A percentile compares a stretch with the other conserved stretches of the same genome.
These are phyloP conservation scores for Cyberlindnera sargentensis DNA, from an alignment of 805 yeast genomes.

Conservation along the genomic window DNA sequence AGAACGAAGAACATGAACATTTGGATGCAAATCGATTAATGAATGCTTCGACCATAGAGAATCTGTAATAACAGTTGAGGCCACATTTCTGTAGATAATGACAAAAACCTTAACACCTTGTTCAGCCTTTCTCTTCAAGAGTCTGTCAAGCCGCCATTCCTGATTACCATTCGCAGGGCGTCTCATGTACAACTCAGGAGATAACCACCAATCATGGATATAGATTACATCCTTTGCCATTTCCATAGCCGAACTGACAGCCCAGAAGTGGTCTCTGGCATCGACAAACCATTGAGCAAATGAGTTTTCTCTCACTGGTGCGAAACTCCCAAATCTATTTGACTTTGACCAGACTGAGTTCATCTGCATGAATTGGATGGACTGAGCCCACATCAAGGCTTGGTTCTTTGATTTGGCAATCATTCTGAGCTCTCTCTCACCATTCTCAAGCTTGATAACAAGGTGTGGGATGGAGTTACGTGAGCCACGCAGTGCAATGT, in stretches of 20 bases:
- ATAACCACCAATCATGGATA: constrained; percentile 98
- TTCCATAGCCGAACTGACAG: constrained; percentile 83
- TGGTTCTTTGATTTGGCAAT: constrained; percentile 61
- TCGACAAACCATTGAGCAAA: constrained; percentile 97
- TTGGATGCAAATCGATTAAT: constrained; percentile 73
- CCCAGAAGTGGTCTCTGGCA: constrained; percentile 95
- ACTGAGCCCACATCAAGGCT: constrained; percentile 66
- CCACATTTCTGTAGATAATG: constrained; percentile 90
- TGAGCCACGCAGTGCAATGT: constrained; percentile 14
- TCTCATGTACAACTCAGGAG: constrained; percentile 88
- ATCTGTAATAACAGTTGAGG: constrained; percentile 86
- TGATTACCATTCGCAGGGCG: constrained; percentile 95
- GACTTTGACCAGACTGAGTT: constrained; percentile 64
- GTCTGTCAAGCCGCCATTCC: constrained; percentile 84
- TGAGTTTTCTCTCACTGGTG: constrained; percentile 80
- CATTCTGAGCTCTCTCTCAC: constrained; percentile 72
- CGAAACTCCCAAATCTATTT: constrained; percentile 83
- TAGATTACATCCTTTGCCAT: constrained; percentile 91
- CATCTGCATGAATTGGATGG: constrained; percentile 62
- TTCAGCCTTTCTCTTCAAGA: constrained; percentile 82
- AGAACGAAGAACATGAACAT: constrained; percentile 84
- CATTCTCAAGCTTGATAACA: constrained; percentile 55
- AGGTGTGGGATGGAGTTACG: constrained; percentile 38
- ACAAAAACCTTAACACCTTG: constrained; percentile 93
- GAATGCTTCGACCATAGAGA: constrained; percentile 94